Evolutionary conservation across 108 stramenopile genomes (phyloP), one percentile per base, ranked within the genome.

Genomic region (Fistulifera pelliculosa): DNA sequence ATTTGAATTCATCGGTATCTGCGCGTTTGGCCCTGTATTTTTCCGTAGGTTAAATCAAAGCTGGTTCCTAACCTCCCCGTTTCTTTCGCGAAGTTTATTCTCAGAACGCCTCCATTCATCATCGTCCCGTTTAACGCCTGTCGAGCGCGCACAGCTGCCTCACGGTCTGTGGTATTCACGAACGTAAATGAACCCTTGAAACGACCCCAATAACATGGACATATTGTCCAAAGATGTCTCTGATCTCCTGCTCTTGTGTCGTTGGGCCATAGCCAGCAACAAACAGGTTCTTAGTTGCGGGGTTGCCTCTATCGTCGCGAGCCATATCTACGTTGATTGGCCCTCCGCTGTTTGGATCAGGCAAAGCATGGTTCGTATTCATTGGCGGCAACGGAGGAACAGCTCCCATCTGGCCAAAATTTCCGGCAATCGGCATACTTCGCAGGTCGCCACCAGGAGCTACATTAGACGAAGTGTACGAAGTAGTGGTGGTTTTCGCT

Each of bases 31-130:
- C 6, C 56, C 56, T 21, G 14, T 4, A 14, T 15, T 18, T 42
- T 21, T 17, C 69, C 69, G 51, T 88, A 88, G 8, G 77, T 81
- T 8, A 70, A 61, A 52, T 83, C 90, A 70, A 91, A 91, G 41
- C 74, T 76, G 2, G 90, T 91, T 27, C 90, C 90, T 10, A 91
- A 68, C 19, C 90, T 72, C 18, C 90, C 90, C 5, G 83, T 76
- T 59, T 91, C 90, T 56, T 91, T 91, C 13, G 90, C 90, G 66
- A 91, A 91, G 56, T 91, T 91, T 16, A 91, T 87, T 49, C 90
- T 45, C 19, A 91, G 64, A 4, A 71, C 66, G 13, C 90, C 83
- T 23, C 90, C 90, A 56, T 87, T 87, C 10, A 87, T 16, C 62
- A 71, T 62, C 0, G 70, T 60, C 10, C 90, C 85, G n/a, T 51